These are phyloP conservation scores for Coniferiporia sulphurascens DNA, from an alignment of 1,284 basidiomycete species.

Conservation along the genomic window DNA sequence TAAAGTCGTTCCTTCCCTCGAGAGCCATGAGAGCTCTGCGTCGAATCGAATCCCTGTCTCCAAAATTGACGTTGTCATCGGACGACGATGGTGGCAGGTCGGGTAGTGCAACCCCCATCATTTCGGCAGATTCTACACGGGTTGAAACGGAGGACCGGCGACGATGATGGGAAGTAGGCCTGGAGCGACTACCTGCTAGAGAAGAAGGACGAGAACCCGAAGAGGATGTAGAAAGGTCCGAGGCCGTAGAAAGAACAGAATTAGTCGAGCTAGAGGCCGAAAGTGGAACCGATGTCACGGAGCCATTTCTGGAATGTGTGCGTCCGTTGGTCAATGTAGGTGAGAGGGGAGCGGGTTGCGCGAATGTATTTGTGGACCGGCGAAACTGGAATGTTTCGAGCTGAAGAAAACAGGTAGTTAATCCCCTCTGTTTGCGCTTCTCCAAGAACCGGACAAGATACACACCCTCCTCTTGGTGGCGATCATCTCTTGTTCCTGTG, in stretches of 20 bases:
- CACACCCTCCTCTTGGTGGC: constrained; percentile 43
- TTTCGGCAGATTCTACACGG: constrained; percentile 73
- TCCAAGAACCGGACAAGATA: constrained; percentile 7
- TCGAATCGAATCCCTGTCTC: constrained; percentile 72
- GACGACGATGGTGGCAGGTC: constrained; percentile 50
- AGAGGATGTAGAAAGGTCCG: constrained; percentile 31
- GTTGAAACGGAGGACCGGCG: constrained; percentile 83
- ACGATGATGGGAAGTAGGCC: constrained; percentile 72
- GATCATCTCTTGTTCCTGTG: constrained; percentile 29
- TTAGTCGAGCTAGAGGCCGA: constrained; percentile 38
- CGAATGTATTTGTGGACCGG: constrained; percentile 28
- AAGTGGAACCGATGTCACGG: constrained; percentile 33
- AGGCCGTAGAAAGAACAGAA: constrained; percentile 26
- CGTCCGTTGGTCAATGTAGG: constrained; percentile 45
- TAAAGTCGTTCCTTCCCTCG: constrained; percentile 66
- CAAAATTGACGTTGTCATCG: constrained; percentile 62
- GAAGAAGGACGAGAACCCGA: constrained; percentile 27
- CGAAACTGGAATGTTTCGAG: constrained; percentile 63
- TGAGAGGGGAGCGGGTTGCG: constrained; percentile 27
- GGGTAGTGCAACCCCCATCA: constrained; percentile 73
- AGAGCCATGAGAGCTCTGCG: constrained; percentile 73
- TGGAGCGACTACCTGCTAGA: constrained; percentile 35
- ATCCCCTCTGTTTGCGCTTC: background rate
- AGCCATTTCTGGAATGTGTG: constrained; percentile 67
- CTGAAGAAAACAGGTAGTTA: constrained; percentile 29